Conservation (phyloP, 768 basidiomycete species). For the Asterophora parasitica region DNA sequence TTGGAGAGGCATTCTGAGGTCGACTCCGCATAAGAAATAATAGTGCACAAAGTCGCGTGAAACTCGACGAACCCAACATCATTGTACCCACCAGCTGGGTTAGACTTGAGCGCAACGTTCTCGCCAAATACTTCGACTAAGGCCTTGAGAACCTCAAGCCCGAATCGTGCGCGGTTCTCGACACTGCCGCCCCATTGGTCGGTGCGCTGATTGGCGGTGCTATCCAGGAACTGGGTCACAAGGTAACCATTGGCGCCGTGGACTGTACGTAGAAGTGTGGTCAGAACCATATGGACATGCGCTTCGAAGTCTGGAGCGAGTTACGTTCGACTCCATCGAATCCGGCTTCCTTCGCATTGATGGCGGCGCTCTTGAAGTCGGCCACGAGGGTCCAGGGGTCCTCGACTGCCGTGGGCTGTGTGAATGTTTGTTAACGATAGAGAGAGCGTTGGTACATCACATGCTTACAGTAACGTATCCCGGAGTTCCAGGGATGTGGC, state of each 20-base stretch:
- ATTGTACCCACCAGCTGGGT: conserved; percentile 40
- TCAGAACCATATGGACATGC: background rate
- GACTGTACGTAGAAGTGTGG: conserved; percentile 21
- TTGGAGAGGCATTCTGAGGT: conserved; percentile 35
- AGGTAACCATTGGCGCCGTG: conserved; percentile 42
- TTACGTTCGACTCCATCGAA: conserved; percentile 52
- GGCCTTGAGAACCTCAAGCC: conserved; percentile 45
- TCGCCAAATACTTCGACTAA: conserved; percentile 35
- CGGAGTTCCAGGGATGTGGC: conserved; percentile 31
- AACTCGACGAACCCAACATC: conserved; percentile 33
- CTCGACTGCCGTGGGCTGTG: conserved; percentile 34
- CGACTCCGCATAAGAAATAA: background rate
- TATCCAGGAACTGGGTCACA: conserved; percentile 47
- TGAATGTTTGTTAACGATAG: background rate
- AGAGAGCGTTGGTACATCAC: background rate
- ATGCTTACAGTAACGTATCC: conserved; percentile 35
- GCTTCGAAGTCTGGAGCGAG: conserved; percentile 6
- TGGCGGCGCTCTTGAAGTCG: conserved; percentile 38
- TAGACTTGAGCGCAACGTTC: conserved; percentile 42
- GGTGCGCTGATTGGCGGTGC: conserved; percentile 42
- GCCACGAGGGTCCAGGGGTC: conserved; percentile 37
- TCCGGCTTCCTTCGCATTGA: conserved; percentile 47
- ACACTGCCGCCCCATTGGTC: conserved; percentile 58
- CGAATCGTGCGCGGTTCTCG: conserved; percentile 54
- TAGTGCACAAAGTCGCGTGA: background rate